A percentile compares a stretch with the other conserved stretches of the same genome.
These are phyloP conservation scores for Metschnikowia continentalis DNA, from an alignment of 805 yeast species.

Conservation along the genomic window DNA sequence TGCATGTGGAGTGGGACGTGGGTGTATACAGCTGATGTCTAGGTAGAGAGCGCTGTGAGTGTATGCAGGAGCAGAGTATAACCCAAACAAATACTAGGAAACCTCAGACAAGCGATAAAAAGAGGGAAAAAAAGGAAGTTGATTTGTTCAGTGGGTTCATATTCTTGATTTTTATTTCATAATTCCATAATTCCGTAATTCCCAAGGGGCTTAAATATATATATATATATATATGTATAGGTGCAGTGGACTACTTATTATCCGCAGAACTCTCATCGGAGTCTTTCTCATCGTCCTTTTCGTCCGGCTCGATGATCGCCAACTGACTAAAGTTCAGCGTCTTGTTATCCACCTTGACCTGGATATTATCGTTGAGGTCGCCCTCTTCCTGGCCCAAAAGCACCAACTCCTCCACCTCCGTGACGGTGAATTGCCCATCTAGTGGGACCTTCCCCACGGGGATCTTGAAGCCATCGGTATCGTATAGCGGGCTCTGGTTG, in stretches of 20 bases:
- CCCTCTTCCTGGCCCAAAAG: conserved; percentile 31
- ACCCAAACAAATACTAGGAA: neutral
- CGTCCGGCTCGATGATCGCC: conserved; percentile 20
- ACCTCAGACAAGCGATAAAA: no score
- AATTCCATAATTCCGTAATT: no score
- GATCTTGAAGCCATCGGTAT: conserved; percentile 34
- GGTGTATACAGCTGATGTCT: neutral
- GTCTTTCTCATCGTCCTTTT: neutral
- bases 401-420: conserved; percentile 29
- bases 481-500: conserved; percentile 14
- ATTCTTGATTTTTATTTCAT: no score
- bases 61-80: neutral
- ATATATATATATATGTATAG: neutral
- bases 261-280: neutral
- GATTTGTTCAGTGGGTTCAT: no score
- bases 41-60: neutral
- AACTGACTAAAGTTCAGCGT: conserved; percentile 29
- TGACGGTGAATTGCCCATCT: conserved; percentile 38
- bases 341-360: conserved; percentile 23
- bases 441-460: conserved; percentile 38
- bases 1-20: conserved; percentile 5
- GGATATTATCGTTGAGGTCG: conserved; percentile 22
- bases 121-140: no score
- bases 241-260: neutral
- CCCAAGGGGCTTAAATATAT: no score